Percentiles rank a stretch among this genome's conserved stretches.
These are phyloP conservation scores for Hemisphaericaspora lyxosophila DNA, from an alignment of 1,139 yeast genomes.

Conservation along the genomic window DNA sequence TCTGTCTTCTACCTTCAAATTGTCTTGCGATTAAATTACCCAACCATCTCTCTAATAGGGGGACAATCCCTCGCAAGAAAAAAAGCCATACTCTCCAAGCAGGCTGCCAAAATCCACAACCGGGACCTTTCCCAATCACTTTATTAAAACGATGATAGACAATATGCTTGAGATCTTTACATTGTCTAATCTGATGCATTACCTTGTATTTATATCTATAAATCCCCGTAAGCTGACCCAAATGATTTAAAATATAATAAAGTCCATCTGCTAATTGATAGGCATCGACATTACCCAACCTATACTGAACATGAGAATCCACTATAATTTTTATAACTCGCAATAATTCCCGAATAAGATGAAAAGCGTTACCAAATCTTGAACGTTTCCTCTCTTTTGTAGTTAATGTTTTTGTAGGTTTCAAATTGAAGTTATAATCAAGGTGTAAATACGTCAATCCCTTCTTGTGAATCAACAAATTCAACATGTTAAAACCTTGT, in stretches of 20 bases:
- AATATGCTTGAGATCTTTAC: conserved; percentile 92
- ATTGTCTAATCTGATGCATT: conserved; percentile 96
- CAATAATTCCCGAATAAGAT: conserved; percentile 83
- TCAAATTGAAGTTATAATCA: conserved; percentile 92
- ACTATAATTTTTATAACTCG: conserved; percentile 81
- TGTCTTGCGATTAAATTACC: conserved; percentile 90
- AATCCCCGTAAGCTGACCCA: conserved; percentile 95
- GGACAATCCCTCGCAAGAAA: conserved; percentile 90
- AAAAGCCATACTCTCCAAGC: conserved; percentile 97
- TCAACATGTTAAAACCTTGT: conserved; percentile 94
- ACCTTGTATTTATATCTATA: conserved; percentile 96
- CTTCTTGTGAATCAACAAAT: conserved; percentile 82
- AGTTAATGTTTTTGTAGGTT: conserved; percentile 94
- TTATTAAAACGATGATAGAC: conserved; percentile 80
- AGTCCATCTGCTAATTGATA: conserved; percentile 94
- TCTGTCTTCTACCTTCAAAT: conserved; percentile 92
- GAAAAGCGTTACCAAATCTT: conserved; percentile 95
- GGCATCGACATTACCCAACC: conserved; percentile 89
- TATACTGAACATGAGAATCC: conserved; percentile 88
- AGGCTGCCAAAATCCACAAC: conserved; percentile 99
- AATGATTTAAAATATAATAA: conserved; percentile 83
- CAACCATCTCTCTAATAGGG: conserved; percentile 90
- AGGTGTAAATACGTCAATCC: conserved; percentile 91
- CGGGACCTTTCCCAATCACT: conserved; percentile 94
- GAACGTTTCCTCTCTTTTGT: conserved; percentile 96